Conservation (phyloP, 176 grass and related monocot species). For the Elymus sibiricus region DNA sequence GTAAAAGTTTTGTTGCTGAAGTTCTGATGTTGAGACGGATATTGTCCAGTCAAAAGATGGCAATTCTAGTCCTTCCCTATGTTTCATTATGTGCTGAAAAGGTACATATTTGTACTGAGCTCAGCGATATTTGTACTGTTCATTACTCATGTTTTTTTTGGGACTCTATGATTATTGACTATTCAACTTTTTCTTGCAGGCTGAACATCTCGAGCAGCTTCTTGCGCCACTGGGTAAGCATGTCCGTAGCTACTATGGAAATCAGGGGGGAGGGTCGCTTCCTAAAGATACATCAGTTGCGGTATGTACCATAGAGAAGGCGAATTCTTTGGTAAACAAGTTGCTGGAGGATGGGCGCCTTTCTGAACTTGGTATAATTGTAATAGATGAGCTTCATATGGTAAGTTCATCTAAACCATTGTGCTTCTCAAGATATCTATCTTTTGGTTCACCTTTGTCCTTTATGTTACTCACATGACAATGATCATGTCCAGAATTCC, state of each 20-base stretch:
- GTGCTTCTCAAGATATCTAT: slow-evolving; percentile 1
- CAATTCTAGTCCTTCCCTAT: slow-evolving; percentile 93
- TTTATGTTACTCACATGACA: background rate
- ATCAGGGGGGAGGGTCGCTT: slow-evolving; percentile 79
- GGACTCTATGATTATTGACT: slow-evolving; percentile 36
- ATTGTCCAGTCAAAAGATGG: slow-evolving; percentile 82
- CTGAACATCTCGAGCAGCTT: slow-evolving; percentile 91
- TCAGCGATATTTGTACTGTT: slow-evolving; percentile 8
- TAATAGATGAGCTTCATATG: slow-evolving; percentile 99
- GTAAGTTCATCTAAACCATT: slow-evolving; percentile 43
- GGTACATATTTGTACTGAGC: slow-evolving; percentile 38
- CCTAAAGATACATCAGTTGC: slow-evolving; percentile 95
- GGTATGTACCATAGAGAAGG: slow-evolving; percentile 99
- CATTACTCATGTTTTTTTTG: background rate
- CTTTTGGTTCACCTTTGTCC: background rate
- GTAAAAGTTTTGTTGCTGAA: slow-evolving; percentile 99
- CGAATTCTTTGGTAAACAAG: slow-evolving; percentile 90
- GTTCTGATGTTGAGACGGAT: slow-evolving; percentile 94
- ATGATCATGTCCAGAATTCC: background rate
- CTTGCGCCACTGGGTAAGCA: slow-evolving; percentile 90
- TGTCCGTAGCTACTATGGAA: slow-evolving; percentile 91
- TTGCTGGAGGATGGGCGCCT: slow-evolving; percentile 89
- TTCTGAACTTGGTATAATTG: slow-evolving; percentile 97
- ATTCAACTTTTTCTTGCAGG: slow-evolving; percentile 43
- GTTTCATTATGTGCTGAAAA: slow-evolving; percentile 95